Evolutionary conservation across 257 asterid species (phyloP), one percentile per base, ranked within the genome.

Genomic region (Catharanthus roseus): DNA sequence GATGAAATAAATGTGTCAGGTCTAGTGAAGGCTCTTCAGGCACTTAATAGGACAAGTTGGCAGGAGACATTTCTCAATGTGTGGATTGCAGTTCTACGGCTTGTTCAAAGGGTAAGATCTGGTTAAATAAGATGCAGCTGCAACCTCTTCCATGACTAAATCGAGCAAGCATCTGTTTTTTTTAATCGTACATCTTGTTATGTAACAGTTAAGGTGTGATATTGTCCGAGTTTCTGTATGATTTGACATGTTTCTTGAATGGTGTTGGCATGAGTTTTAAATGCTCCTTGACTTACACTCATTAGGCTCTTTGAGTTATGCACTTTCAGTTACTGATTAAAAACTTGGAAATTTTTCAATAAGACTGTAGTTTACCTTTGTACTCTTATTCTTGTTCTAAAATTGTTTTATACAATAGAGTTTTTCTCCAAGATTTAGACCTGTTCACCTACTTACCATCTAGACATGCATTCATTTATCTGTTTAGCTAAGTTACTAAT

Each of bases 11-110:
- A 71, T 67, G 39, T 84, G 78, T 64, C 92, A 95, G 99, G 91
- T 82, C 78, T 95, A 77, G 88, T 95, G 82, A 95, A 88, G 82
- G 86, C 95, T 83, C 90, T 95, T 62, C 92, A 86, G 86, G 93
- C 97, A 77, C 77, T 95, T 75, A 88, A 95, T 81, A 86, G 78
- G 81, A 78, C 93, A 70, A 80, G 90, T 36, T 95, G 99, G 99
- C 92, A 86, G 85, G 97, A 89, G 67, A 85, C 97, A 24, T 95
- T 95, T 86, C 97, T 91, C 72, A 97, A 95, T 63, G 76, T 95
- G 81, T 95, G 99, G 97, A 84, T 90, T 78, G 89, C 95, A 67
- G 90, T 88, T 79, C 82, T 95, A 79, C 87, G 99, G 67, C 95
- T 95, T 75, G 96, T 95, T 67, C 96, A 95, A 76, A 87, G 97